Conservation (phyloP, 2,329 filamentous ascomycete genomes). For the Aspergillus bombycis region DNA sequence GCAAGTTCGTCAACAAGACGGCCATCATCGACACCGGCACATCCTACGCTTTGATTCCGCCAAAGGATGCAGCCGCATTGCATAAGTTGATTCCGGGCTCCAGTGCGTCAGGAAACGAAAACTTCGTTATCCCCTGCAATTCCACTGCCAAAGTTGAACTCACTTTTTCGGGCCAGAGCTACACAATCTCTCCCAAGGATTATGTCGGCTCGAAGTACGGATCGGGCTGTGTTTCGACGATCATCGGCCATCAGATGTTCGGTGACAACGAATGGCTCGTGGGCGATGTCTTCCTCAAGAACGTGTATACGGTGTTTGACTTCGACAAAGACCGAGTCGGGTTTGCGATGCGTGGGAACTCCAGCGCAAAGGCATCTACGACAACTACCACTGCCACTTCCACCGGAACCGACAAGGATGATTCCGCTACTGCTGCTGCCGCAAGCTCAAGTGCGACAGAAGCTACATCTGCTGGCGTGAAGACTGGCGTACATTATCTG, state of each 20-base stretch:
- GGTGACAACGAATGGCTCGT: constrained; percentile 70
- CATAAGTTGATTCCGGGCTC: constrained; percentile 70
- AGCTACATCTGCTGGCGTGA: constrained; percentile 6
- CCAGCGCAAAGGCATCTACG: constrained; percentile 11
- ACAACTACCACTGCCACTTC: constrained; percentile 24
- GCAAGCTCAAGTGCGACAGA: constrained; percentile 11
- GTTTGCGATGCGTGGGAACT: constrained; percentile 29
- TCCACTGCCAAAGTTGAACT: constrained; percentile 64
- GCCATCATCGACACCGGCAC: constrained; percentile 86
- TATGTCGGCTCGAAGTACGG: constrained; percentile 59
- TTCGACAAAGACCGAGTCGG: constrained; percentile 58
- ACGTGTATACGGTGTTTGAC: constrained; percentile 86
- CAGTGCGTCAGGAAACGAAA: constrained; percentile 58
- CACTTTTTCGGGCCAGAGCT: constrained; percentile 68
- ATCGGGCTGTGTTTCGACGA: constrained; percentile 64
- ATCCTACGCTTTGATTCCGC: constrained; percentile 74
- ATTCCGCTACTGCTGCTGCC: constrained; percentile 15
- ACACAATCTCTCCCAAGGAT: constrained; percentile 69
- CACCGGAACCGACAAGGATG: constrained; percentile 11
- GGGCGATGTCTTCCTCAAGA: constrained; percentile 85
- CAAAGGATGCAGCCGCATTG: constrained; percentile 65
- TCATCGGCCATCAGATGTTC: constrained; percentile 73
- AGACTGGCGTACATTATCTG: constrained; percentile 15
- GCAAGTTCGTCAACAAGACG: constrained; percentile 56
- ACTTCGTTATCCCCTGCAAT: constrained; percentile 74